Base-by-base conservation (phyloP, 441 rosid species). In the Erodium chrysanthum region DNA sequence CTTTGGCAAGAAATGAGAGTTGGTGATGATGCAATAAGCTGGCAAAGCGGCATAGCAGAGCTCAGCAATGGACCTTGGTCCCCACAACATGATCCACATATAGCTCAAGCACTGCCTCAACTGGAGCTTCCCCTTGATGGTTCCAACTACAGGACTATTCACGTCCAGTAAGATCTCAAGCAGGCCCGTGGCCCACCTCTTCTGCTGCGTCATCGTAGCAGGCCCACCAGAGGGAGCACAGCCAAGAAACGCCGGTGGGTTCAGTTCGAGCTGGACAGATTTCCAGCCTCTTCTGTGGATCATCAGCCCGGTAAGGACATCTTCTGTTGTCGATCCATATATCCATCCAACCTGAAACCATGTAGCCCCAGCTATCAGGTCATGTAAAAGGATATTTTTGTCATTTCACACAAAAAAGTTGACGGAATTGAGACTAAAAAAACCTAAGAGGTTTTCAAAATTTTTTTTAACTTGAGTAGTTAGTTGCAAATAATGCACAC, bases 221-320 rank as follows among this genome's bases (percentile, higher is more conserved):
- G 87, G 81, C 3, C 83, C 78, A 8, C 68, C 46, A 0, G 76
- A 10, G 0, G 87, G 84, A 0, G 78, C 65, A 59, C 84, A 80
- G 0, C 91, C 89, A 2, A 79, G 42, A 46, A 84, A 86, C 6
- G 83, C 82, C 0, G 70, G 77, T 4, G 81, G 80, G 0, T 80
- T 6, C 0, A 77, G 84, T 0, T 44, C 0, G 7, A 63, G 67
- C 5, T 10, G 42, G 2, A 18, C 37, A 2, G 83, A 70, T 46
- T 66, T 79, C 91, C 94, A 91, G 0, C 89, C 96, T 78, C 75
- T 82, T 3, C 77, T 10, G 15, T 91, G 95, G 64, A 91, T 86
- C 42, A 7, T 66, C 2, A 82, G 8, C n/a, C 94, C 85, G 0
- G 87, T 86, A 0, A 81, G 61, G 15, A 73, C 0, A 29, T 86